Conservation (phyloP, 1,139 yeast species). For the Scheffersomyces titani region DNA sequence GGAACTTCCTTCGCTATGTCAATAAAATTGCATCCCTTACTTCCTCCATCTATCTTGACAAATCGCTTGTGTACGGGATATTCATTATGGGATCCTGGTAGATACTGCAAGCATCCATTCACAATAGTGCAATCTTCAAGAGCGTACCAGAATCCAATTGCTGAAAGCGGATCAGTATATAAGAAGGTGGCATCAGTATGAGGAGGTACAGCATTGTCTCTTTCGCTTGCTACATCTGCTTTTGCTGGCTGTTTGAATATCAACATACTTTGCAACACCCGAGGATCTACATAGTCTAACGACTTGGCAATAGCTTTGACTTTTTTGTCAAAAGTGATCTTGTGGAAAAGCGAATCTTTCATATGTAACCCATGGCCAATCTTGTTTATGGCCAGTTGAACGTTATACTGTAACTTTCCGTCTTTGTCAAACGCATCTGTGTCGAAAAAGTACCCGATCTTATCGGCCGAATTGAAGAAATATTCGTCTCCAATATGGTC, state of each 20-base stretch:
- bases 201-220: conserved; percentile 73
- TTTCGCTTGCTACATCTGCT: conserved; percentile 36
- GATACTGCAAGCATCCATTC: conserved; percentile 72
- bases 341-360: conserved; percentile 46
- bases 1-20: conserved; percentile 22
- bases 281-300: conserved; percentile 60
- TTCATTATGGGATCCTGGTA: conserved; percentile 73
- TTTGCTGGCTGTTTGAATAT: conserved; percentile 70
- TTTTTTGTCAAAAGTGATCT: conserved; percentile 52
- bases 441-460: conserved; percentile 70
- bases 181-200: conserved; percentile 79
- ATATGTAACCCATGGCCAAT: conserved; percentile 79
- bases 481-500: conserved; percentile 75
- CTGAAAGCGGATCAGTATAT: conserved; percentile 69
- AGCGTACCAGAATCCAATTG: conserved; percentile 84
- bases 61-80: conserved; percentile 64
- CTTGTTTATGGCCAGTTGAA: conserved; percentile 66
- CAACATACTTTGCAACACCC: conserved; percentile 77
- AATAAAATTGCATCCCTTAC: conserved; percentile 54
- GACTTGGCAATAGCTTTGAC: conserved; percentile 54
- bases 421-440: conserved; percentile 61
- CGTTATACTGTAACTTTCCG: conserved; percentile 54
- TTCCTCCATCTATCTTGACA: conserved; percentile 51
- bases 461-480: conserved; percentile 69
- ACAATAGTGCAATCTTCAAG: conserved; percentile 67